phyloP scores from a whole-genome alignment of 2,329 filamentous ascomycete genomes.

The Pseudogymnoascus sp. region DNA sequence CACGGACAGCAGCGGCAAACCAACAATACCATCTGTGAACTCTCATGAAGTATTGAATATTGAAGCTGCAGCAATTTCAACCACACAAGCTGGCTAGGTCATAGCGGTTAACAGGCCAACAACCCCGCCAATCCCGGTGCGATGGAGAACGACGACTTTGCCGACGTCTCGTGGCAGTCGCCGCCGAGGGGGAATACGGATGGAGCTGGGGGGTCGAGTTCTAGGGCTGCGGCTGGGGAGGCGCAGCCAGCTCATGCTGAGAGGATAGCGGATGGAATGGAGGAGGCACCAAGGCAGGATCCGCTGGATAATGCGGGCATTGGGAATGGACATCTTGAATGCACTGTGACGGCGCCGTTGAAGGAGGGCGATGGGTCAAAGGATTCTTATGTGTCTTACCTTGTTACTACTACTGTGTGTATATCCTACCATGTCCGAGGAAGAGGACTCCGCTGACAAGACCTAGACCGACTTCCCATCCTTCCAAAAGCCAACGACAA shows the following conservation, averaged over 20 bases:
- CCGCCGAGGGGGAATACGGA: not conserved
- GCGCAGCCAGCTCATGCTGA: slow-evolving; percentile 12
- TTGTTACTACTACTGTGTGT: slow-evolving; percentile 78
- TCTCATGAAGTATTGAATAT: not conserved
- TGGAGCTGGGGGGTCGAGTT: slow-evolving; percentile 29
- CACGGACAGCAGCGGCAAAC: no score
- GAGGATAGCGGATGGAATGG: slow-evolving; percentile 18
- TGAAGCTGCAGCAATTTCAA: not conserved
- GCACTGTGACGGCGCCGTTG: slow-evolving; percentile 70
- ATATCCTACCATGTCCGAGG: not conserved
- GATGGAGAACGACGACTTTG: slow-evolving; percentile 57
- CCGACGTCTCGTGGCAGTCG: slow-evolving; percentile 65
- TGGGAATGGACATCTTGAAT: slow-evolving; percentile 70
- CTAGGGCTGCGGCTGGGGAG: not conserved
- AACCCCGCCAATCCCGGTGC: slow-evolving; percentile 8
- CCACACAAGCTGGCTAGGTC: not conserved
- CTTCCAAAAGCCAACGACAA: slow-evolving; percentile 73
- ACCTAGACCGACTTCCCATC: slow-evolving; percentile 82
- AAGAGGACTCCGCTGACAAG: slow-evolving; percentile 15
- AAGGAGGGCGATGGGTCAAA: slow-evolving; percentile 97
- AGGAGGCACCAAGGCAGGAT: slow-evolving; percentile 29
- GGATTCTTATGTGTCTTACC: slow-evolving; percentile 91
- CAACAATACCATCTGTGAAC: no score
- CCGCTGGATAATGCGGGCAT: slow-evolving; percentile 50
- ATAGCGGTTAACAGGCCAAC: not conserved